Percentiles rank a stretch among this genome's conserved stretches.
Evolutionary conservation across 1,284 basidiomycete genomes (phyloP).

Genomic region (Trichosporon asahii): DNA sequence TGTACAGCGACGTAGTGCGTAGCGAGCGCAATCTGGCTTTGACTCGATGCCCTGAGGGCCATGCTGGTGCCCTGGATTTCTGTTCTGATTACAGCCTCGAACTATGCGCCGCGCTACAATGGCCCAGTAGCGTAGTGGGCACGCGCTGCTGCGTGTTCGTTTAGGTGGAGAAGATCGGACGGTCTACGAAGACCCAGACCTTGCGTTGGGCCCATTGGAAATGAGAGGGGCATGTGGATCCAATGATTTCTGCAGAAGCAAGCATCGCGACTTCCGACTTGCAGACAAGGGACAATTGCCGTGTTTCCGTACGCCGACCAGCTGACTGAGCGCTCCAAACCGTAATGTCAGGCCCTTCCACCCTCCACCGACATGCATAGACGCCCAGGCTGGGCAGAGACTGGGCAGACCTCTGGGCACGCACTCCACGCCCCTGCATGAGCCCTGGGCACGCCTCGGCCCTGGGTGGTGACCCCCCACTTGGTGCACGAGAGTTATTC

Average conservation of each 20-base stretch:
- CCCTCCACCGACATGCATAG: not conserved
- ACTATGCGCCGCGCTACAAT: not conserved
- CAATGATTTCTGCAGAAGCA: not conserved
- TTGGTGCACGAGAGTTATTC: not conserved
- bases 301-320: not conserved
- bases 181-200: not conserved
- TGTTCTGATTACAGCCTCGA: not conserved
- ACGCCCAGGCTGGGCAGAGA: not conserved
- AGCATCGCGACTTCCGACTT: too few species aligned
- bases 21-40: not conserved
- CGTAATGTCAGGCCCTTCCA: not conserved
- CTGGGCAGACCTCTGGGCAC: not conserved
- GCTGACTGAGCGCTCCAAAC: not conserved
- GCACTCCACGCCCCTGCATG: too few species aligned
- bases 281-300: not conserved
- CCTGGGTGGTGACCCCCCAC: not conserved
- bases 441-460: not conserved
- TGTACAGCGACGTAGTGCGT: too few species aligned
- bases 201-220: not conserved
- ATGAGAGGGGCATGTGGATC: not conserved
- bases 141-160: not conserved
- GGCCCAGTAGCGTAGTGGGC: slow-evolving; percentile 3
- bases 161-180: not conserved
- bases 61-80: not conserved
- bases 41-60: not conserved